Evolutionary conservation across 1,139 yeast genomes (phyloP).

Genomic region (Geotrichum aggregatum): DNA sequence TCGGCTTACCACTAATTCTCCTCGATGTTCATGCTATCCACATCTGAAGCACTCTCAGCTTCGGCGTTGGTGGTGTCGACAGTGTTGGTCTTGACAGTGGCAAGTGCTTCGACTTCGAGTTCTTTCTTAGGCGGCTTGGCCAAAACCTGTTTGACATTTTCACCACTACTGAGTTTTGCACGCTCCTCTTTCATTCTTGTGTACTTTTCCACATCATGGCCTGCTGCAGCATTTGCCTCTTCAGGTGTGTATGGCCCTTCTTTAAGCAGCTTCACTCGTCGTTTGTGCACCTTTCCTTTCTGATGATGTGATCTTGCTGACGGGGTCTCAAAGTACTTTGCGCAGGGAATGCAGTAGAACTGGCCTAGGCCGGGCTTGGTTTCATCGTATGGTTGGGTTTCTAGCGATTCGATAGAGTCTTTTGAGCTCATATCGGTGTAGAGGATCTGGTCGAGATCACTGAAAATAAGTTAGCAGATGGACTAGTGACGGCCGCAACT

Average conservation of each 20-base stretch:
- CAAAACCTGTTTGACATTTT: constrained; percentile 18
- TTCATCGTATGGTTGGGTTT: constrained; percentile 85
- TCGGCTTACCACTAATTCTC: background rate
- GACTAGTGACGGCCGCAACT: background rate
- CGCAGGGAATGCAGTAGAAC: constrained; percentile 90
- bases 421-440: constrained; percentile 65
- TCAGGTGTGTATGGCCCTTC: constrained; percentile 79
- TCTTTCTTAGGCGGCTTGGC: constrained; percentile 12
- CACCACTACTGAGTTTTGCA: constrained; percentile 17
- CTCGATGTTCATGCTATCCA: constrained; percentile 14
- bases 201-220: constrained; percentile 66
- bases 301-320: constrained; percentile 67
- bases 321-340: constrained; percentile 82
- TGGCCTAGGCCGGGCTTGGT: constrained; percentile 91
- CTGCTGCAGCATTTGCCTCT: constrained; percentile 89
- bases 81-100: too few species aligned
- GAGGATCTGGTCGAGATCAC: constrained; percentile 75
- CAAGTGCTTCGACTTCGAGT: too few species aligned
- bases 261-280: constrained; percentile 72
- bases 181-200: constrained; percentile 40
- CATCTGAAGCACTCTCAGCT: constrained; percentile 10
- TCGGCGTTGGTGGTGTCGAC: background rate
- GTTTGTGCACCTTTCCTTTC: constrained; percentile 73
- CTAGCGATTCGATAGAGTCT: constrained; percentile 57
- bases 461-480: constrained; percentile 25